Percentiles rank a stretch among this genome's conserved stretches.
phyloP scores from a whole-genome alignment of 2,329 filamentous ascomycete genomes.

The Neobulgaria alba region DNA sequence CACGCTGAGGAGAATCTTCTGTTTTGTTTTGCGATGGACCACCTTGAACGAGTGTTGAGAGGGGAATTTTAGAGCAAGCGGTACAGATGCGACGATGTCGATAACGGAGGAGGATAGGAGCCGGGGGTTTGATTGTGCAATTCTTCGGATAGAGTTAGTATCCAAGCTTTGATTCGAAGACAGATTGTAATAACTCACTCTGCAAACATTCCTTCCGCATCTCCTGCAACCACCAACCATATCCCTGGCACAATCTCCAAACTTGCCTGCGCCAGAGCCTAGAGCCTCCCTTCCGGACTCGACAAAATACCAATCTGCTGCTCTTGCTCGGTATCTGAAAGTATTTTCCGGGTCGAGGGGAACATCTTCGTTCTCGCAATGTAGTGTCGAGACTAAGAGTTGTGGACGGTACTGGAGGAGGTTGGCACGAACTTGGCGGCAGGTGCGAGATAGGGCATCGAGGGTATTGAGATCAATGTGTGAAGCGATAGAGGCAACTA shows the following conservation, averaged over 20 bases:
- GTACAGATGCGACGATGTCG: conserved; percentile 76
- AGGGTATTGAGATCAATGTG: conserved; percentile 81
- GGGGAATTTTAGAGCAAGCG: conserved; percentile 63
- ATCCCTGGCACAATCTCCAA: conserved; percentile 75
- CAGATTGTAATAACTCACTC: conserved; percentile 52
- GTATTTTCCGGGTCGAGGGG: conserved; percentile 47
- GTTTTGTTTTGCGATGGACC: neutral
- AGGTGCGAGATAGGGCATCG: conserved; percentile 73
- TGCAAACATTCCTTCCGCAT: conserved; percentile 70
- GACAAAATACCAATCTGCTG: conserved; percentile 52
- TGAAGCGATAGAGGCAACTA: conserved; percentile 66
- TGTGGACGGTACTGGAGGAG: conserved; percentile 70
- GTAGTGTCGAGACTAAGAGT: conserved; percentile 67
- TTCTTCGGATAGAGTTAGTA: conserved; percentile 48
- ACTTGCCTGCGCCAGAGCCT: conserved; percentile 55
- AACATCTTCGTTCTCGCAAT: conserved; percentile 63
- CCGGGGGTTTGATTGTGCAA: conserved; percentile 77
- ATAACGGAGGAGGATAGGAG: conserved; percentile 55
- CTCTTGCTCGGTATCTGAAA: conserved; percentile 48
- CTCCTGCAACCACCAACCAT: conserved; percentile 76
- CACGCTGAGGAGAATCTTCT: neutral
- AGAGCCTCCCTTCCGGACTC: conserved; percentile 37
- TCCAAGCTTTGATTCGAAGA: conserved; percentile 41
- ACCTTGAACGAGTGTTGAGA: conserved; percentile 40
- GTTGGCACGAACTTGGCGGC: conserved; percentile 67